phyloP scores from a whole-genome alignment of 179 eudicot species.

The Beta corolliflora region DNA sequence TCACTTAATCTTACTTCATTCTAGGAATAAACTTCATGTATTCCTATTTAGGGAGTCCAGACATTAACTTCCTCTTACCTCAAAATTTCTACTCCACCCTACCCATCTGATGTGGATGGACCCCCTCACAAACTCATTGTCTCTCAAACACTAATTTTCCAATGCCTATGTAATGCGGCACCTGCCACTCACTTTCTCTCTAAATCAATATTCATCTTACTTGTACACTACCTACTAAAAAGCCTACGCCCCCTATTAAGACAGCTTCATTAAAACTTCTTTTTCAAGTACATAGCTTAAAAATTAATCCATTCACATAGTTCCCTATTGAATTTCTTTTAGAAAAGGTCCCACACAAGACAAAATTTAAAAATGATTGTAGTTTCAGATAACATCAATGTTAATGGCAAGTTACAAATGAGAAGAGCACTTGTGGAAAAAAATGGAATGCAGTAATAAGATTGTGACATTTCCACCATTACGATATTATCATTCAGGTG shows the following conservation, averaged over 20 bases:
- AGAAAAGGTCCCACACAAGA: background rate
- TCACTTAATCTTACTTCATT: no score
- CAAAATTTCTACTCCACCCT: no score
- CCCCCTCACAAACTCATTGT: no score
- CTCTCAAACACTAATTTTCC: no score
- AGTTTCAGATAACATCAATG: background rate
- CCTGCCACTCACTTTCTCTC: no score
- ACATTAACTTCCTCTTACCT: no score
- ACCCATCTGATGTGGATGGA: no score
- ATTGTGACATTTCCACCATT: background rate
- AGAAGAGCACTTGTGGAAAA: background rate
- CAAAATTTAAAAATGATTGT: background rate
- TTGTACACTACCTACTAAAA: no score
- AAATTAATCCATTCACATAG: background rate
- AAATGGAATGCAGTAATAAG: background rate
- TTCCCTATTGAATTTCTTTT: background rate
- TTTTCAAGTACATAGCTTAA: background rate
- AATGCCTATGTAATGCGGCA: no score
- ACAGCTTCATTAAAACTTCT: background rate
- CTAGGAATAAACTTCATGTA: no score
- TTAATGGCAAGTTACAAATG: background rate
- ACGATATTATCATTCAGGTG: background rate
- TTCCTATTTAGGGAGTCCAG: no score
- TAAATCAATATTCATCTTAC: no score
- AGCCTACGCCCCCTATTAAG: background rate